Evolutionary conservation across 2,329 filamentous ascomycete species (phyloP), one percentile per base, ranked within the genome.

Genomic region (Fusarium neocosmosporiellum): DNA sequence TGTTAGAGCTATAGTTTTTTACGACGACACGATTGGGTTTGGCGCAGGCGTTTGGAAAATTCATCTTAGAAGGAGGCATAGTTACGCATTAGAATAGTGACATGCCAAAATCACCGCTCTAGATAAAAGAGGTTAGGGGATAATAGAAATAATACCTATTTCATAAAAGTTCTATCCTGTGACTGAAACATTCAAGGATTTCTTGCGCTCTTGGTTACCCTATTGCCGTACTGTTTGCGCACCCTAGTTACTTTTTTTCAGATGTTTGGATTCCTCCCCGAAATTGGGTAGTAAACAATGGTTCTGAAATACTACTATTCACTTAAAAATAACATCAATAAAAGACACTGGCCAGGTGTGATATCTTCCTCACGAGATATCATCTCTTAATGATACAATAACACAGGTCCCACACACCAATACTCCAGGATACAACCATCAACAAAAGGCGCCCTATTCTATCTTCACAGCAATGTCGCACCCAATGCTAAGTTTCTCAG

Each of bases 21-120:
- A 69, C 55, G 62, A 63, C 16, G 58, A 63, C 14, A 68, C 31
- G 65, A 72, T 24, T 58, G 20, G 14, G 5, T 31, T 67, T 36
- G 39, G 46, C 53, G 24, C 13, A 34, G 59, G 70, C 65, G 67
- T 68, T 67, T 63, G 16, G 61, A 58, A 14, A 41, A 53, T 43
- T 33, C 18, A 14, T 13, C 2, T 24, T 24, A 50, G 29, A 36
- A 8, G 16, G 22, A 27, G 31, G 27, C 5, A 24, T 27, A 22
- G 18, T 22, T 36, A 5, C 2, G 1, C 14, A 9, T 16, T 58
- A 58, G 61, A 31, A 55, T 33, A 37, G n/a, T 3, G n/a, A 20
- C 6, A n/a, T 18, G n/a, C 11, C 22, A 46, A 37, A 36, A 58
- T 37, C 37, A 34, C 37, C 18, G 55, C 37, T 63, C 36, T 63